Evolutionary conservation across 306 rosid genomes (phyloP).

Genomic region (Pterocarpus macrocarpus): DNA sequence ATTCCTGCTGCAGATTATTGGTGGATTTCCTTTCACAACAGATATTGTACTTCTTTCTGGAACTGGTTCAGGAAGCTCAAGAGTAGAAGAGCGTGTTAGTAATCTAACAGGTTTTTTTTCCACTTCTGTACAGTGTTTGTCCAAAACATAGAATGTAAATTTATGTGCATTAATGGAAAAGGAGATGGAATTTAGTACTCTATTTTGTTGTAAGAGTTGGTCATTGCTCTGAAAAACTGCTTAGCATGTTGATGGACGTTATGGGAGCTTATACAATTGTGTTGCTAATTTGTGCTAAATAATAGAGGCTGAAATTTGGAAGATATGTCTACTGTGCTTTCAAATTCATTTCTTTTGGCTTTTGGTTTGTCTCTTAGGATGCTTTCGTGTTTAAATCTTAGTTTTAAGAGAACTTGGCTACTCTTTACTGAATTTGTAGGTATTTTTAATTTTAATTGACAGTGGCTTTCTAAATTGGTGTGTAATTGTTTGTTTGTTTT

Average conservation of each 20-base stretch:
- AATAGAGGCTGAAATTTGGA: slow-evolving; percentile 43
- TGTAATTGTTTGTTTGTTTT: slow-evolving; percentile 37
- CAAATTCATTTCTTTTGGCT: slow-evolving; percentile 37
- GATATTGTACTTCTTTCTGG: slow-evolving; percentile 84
- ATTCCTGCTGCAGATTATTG: slow-evolving; percentile 68
- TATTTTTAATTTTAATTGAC: slow-evolving; percentile 27
- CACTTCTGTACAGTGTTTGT: slow-evolving; percentile 12
- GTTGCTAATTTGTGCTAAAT: slow-evolving; percentile 24
- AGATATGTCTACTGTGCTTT: slow-evolving; percentile 35
- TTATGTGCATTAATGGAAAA: slow-evolving; percentile 29
- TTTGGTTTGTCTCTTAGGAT: slow-evolving; percentile 37
- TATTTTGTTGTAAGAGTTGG: slow-evolving; percentile 37
- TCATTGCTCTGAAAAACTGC: slow-evolving; percentile 40
- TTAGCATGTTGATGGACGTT: slow-evolving; percentile 36
- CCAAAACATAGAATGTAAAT: slow-evolving; percentile 37
- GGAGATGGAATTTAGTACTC: slow-evolving; percentile 12
- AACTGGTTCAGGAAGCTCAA: slow-evolving; percentile 63
- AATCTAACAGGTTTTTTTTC: slow-evolving; percentile 77
- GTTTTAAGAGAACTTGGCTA: slow-evolving; percentile 30
- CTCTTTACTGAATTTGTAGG: slow-evolving; percentile 32
- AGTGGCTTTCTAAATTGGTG: slow-evolving; percentile 20
- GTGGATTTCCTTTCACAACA: slow-evolving; percentile 77
- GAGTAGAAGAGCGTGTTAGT: slow-evolving; percentile 71
- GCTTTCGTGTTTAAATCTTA: slow-evolving; percentile 25
- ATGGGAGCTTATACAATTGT: slow-evolving; percentile 33